Evolutionary conservation across 78 protist genomes (phyloP).

Genomic region (Polysphondylium violaceum): DNA sequence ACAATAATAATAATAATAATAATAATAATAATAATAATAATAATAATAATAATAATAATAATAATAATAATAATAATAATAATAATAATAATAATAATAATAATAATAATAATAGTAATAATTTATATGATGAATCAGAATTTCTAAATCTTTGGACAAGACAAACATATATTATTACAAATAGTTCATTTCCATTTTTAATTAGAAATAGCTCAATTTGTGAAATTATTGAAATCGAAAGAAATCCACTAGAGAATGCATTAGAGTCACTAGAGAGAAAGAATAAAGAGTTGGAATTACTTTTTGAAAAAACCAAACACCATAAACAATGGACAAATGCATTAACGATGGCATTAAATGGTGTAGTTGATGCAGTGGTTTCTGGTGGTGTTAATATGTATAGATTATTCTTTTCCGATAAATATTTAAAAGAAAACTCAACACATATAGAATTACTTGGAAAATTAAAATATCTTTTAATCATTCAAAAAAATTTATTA

Average conservation of each 20-base stretch:
- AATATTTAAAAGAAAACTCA: conserved; percentile 36
- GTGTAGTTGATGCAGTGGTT: conserved; percentile 80
- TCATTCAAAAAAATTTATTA: conserved; percentile 14
- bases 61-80: background rate
- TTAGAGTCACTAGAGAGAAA: conserved; percentile 43
- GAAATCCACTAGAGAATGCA: conserved; percentile 78
- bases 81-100: background rate
- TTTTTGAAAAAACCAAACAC: conserved; percentile 15
- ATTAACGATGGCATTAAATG: conserved; percentile 72
- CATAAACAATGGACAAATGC: conserved; percentile 42
- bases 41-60: too few relatives aligned
- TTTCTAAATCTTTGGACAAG: conserved; percentile 60
- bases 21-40: too few relatives aligned
- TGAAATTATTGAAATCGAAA: conserved; percentile 54
- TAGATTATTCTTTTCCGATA: conserved; percentile 32
- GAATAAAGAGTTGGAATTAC: conserved; percentile 56
- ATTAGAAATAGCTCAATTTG: conserved; percentile 32
- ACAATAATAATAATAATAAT: too few relatives aligned
- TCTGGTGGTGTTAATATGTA: conserved; percentile 81
- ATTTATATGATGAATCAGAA: conserved; percentile 2
- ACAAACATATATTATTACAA: conserved; percentile 35
- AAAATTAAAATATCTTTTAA: conserved; percentile 7
- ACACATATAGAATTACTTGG: conserved; percentile 8
- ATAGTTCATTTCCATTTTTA: conserved; percentile 33
- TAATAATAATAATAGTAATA: background rate